phyloP scores from a whole-genome alignment of 2,329 filamentous ascomycete species.

The Colletotrichum coccodes region DNA sequence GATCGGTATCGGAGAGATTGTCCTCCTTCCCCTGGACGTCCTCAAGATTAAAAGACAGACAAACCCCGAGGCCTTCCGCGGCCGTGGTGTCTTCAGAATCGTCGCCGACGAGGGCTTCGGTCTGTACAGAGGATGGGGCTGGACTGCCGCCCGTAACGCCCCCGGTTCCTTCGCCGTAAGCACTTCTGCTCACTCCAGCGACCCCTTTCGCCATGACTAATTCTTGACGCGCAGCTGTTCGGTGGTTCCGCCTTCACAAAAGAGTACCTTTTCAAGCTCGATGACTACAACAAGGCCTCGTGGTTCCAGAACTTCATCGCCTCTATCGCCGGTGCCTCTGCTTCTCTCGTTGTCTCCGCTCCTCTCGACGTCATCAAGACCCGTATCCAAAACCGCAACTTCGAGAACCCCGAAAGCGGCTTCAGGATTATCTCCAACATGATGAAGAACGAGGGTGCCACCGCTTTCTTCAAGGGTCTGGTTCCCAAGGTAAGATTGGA shows the following conservation, averaged over 20 bases:
- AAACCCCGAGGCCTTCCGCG: slow-evolving; percentile 97
- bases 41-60: slow-evolving; percentile 99
- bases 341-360: slow-evolving; percentile 95
- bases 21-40: slow-evolving; percentile 93
- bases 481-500: slow-evolving; percentile 79
- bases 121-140: slow-evolving; percentile 94
- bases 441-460: slow-evolving; percentile 87
- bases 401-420: slow-evolving; percentile 95
- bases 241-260: slow-evolving; percentile 97
- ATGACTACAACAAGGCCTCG: slow-evolving; percentile 93
- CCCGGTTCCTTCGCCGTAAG: slow-evolving; percentile 95
- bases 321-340: slow-evolving; percentile 92
- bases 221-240: slow-evolving; percentile 74
- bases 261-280: slow-evolving; percentile 89
- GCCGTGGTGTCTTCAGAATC: slow-evolving; percentile 89
- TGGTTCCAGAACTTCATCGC: slow-evolving; percentile 99
- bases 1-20: slow-evolving; percentile 97
- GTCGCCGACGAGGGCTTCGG: slow-evolving; percentile 94
- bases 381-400: slow-evolving; percentile 97
- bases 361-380: slow-evolving; percentile 98
- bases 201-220: background rate
- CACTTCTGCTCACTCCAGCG: slow-evolving; percentile 36
- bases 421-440: slow-evolving; percentile 93
- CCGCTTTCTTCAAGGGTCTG: slow-evolving; percentile 96
- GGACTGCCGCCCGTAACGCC: slow-evolving; percentile 97